A percentile compares a stretch with the other conserved stretches of the same genome.
Evolutionary conservation across 2,329 filamentous ascomycete species (phyloP).

Genomic region (Fusarium bactridioides): DNA sequence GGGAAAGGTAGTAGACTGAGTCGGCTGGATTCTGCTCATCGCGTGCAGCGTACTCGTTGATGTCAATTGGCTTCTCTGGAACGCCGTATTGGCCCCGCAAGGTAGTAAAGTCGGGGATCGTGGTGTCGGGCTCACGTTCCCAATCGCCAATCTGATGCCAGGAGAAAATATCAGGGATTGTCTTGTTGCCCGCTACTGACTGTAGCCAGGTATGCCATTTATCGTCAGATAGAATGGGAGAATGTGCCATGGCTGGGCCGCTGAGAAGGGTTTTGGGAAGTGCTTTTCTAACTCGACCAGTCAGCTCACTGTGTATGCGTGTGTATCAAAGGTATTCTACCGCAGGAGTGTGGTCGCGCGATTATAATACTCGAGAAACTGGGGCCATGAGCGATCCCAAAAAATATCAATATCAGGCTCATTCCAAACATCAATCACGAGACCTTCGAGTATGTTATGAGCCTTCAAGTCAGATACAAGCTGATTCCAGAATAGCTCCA

Average conservation of each 20-base stretch:
- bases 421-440: background rate
- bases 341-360: background rate
- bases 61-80: background rate
- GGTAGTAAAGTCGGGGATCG: background rate
- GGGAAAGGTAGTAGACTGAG: background rate
- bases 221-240: background rate
- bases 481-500: background rate
- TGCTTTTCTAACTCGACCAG: background rate
- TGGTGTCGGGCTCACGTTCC: background rate
- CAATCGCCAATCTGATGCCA: background rate
- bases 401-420: background rate
- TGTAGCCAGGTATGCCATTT: background rate
- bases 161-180: background rate
- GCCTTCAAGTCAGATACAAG: background rate
- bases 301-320: fast-evolving
- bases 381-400: background rate
- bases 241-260: background rate
- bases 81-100: background rate
- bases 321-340: fast-evolving
- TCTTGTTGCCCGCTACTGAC: background rate
- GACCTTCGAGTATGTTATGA: background rate
- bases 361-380: background rate
- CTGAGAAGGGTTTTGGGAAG: background rate
- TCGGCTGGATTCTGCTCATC: background rate
- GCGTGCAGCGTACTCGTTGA: background rate